A percentile compares a stretch with the other conserved stretches of the same genome.
phyloP scores from a whole-genome alignment of 2,329 filamentous ascomycete species.

The Fusarium gaditjirri region DNA sequence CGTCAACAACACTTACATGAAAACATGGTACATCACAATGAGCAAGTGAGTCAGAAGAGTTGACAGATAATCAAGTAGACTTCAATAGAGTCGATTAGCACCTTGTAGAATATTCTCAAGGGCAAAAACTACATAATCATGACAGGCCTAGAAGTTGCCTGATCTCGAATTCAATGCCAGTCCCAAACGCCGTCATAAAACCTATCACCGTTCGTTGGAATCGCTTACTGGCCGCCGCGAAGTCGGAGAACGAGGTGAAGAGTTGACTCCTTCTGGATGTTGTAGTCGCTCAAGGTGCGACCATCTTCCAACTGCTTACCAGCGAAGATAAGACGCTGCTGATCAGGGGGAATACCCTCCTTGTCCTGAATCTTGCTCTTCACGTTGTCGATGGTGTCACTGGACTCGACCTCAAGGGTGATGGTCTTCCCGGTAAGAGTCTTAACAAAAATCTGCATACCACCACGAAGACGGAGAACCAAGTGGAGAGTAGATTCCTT shows the following conservation, averaged over 20 bases:
- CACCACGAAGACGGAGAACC: slow-evolving; percentile 83
- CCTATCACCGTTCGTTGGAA: slow-evolving; percentile 45
- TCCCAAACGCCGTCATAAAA: slow-evolving; percentile 65
- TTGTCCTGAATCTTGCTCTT: slow-evolving; percentile 99
- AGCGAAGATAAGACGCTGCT: slow-evolving; percentile 95
- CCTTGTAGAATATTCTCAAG: slow-evolving; percentile 7
- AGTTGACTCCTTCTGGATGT: slow-evolving; percentile 94
- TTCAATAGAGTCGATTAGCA: slow-evolving; percentile 37
- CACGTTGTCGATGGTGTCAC: slow-evolving; percentile 95
- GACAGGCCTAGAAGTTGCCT: slow-evolving; percentile 28
- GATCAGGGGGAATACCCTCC: slow-evolving; percentile 95
- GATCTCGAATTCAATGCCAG: slow-evolving; percentile 28
- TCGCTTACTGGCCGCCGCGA: slow-evolving; percentile 73
- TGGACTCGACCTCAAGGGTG: slow-evolving; percentile 88
- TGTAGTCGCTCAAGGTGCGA: slow-evolving; percentile 90
- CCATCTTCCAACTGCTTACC: slow-evolving; percentile 97
- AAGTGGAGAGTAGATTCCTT: slow-evolving; percentile 87
- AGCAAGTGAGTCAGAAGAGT: not conserved
- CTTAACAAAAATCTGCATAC: slow-evolving; percentile 83
- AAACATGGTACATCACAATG: not conserved
- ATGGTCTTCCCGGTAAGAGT: slow-evolving; percentile 95
- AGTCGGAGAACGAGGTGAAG: slow-evolving; percentile 89
- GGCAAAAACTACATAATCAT: slow-evolving; percentile 36
- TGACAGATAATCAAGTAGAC: slow-evolving; percentile 19
- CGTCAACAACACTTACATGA: not conserved